phyloP scores from a whole-genome alignment of 2,329 filamentous ascomycete species.

The Huntiella decipiens region DNA sequence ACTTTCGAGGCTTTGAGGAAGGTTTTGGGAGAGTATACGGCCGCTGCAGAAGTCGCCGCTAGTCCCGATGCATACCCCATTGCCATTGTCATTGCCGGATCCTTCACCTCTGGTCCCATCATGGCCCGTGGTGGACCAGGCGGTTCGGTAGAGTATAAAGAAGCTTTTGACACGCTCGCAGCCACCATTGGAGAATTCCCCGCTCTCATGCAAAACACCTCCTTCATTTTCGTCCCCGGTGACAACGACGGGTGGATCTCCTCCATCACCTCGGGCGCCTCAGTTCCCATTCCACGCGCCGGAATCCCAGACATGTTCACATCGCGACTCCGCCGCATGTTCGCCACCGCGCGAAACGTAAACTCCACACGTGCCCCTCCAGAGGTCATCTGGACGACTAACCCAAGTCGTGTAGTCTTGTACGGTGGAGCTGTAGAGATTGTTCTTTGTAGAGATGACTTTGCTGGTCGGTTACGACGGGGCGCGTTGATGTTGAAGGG shows the following conservation, averaged over 20 bases:
- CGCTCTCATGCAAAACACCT: conserved; percentile 54
- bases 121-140: conserved; percentile 45
- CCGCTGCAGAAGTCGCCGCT: conserved; percentile 40
- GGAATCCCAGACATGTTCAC: conserved; percentile 78
- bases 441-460: conserved; percentile 71
- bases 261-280: conserved; percentile 58
- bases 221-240: conserved; percentile 83
- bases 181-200: conserved; percentile 69
- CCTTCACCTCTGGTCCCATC: conserved; percentile 52
- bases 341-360: conserved; percentile 55
- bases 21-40: conserved; percentile 55
- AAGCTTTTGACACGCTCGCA: conserved; percentile 79
- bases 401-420: conserved; percentile 62
- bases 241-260: conserved; percentile 97
- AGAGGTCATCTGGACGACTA: conserved; percentile 72
- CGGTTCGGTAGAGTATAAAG: conserved; percentile 90
- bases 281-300: conserved; percentile 49
- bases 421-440: conserved; percentile 84
- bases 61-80: conserved; percentile 49
- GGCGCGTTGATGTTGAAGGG: conserved; percentile 52
- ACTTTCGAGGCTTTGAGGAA: conserved; percentile 64
- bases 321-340: conserved; percentile 61
- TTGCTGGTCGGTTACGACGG: conserved; percentile 59
- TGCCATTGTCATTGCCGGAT: conserved; percentile 67
- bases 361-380: conserved; percentile 34